These are phyloP conservation scores for Sporothrix sp. DNA, from an alignment of 2,329 filamentous ascomycete genomes.

Conservation along the genomic window DNA sequence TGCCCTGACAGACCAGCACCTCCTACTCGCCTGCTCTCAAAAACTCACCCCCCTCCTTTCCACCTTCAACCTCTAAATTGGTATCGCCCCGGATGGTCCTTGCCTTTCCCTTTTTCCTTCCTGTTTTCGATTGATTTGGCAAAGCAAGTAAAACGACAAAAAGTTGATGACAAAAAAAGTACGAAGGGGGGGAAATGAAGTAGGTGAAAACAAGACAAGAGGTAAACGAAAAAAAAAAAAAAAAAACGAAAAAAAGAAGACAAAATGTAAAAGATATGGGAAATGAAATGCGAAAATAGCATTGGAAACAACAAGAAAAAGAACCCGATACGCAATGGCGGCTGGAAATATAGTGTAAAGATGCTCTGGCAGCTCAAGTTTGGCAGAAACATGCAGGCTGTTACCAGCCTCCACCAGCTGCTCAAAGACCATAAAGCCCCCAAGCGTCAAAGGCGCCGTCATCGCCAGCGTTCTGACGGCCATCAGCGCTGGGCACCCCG, in stretches of 20 bases:
- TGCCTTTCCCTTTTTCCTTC: constrained; percentile 4
- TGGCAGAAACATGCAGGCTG: too few relatives aligned
- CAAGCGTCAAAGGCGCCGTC: constrained; percentile 14
- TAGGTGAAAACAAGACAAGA: not conserved
- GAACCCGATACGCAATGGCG: not conserved
- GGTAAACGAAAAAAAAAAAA: not conserved
- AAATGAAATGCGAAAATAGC: not conserved
- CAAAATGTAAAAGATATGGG: not conserved
- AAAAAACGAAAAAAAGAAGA: not conserved
- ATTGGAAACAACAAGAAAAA: not conserved
- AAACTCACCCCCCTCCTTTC: not conserved
- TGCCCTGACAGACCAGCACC: too few relatives aligned
- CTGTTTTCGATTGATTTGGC: not conserved
- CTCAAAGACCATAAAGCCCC: constrained; percentile 16
- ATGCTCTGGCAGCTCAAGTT: too few relatives aligned
- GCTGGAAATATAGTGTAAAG: not conserved
- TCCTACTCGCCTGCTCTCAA: too few relatives aligned
- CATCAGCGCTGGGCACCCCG: not conserved
- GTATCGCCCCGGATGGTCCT: constrained; percentile 2
- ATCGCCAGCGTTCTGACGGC: not conserved
- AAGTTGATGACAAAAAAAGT: not conserved
- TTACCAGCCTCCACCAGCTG: too few relatives aligned
- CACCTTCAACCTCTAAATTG: constrained; percentile 1
- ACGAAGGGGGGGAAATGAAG: not conserved
- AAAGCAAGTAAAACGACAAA: not conserved